Conservation (phyloP, 2,329 filamentous ascomycete genomes). For the Fusarium albosuccineum region DNA sequence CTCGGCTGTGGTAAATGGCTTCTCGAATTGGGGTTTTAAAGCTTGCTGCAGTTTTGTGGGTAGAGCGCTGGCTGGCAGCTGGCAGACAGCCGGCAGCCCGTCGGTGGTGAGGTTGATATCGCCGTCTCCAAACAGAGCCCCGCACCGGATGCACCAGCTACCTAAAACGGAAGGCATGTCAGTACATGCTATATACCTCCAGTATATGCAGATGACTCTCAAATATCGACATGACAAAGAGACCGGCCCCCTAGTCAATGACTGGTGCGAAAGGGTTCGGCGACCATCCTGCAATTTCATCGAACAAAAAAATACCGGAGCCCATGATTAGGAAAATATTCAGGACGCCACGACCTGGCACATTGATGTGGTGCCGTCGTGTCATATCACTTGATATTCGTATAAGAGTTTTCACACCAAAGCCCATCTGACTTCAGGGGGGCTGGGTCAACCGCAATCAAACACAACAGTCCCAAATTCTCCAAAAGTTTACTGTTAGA, state of each 20-base stretch:
- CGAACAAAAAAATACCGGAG: neutral
- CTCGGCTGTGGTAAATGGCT: constrained; percentile 17
- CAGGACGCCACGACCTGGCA: neutral
- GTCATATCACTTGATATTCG: constrained; percentile 7
- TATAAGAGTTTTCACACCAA: neutral
- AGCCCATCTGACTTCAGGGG: constrained; percentile 34
- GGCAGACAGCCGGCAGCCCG: constrained; percentile 18
- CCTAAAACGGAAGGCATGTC: neutral
- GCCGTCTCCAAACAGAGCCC: neutral
- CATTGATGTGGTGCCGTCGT: neutral
- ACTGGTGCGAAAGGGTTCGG: neutral
- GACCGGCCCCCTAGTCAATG: neutral
- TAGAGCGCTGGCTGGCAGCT: constrained; percentile 13
- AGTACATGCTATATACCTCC: neutral
- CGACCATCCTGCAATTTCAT: neutral
- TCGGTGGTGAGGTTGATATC: constrained; percentile 6
- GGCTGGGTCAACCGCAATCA: neutral
- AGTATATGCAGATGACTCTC: neutral
- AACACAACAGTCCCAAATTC: neutral
- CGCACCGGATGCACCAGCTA: neutral
- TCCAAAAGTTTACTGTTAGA: neutral
- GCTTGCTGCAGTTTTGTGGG: neutral
- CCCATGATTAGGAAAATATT: neutral
- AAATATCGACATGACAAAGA: neutral
- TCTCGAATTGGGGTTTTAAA: constrained; percentile 18